Evolutionary conservation across 345 rosid genomes (phyloP), one percentile per base, ranked within the genome.

Genomic region (Ceriops decandra): DNA sequence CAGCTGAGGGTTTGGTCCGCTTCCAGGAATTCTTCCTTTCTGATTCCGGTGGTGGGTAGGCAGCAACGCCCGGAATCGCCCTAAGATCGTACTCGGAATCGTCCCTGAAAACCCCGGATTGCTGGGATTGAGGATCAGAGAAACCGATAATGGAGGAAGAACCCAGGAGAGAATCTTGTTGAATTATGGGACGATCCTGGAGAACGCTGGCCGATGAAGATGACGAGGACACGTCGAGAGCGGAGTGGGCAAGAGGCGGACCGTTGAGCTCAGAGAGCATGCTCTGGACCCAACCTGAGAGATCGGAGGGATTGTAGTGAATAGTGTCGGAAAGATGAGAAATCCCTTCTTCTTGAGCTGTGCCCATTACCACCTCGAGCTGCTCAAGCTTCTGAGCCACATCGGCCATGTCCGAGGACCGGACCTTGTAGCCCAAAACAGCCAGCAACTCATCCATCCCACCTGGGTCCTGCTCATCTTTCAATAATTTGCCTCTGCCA

Each of bases 381-480:
- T 68, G 80, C 32, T 77, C 80, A 30, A 77, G 80, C 52, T 72
- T 77, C 13, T 68, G 73, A 22, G 80, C 80, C 13, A 77, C 80
- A 42, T 72, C 76, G 0, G 76, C 80, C 80, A 77, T 77, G 54
- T 77, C 80, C 2, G 80, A 77, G 2, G 80, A 68, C 28, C 58
- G 53, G 13, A 77, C 74, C 33, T 77, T 72, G 71, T 72, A 77
- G 19, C 81, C 81, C 59, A 77, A 20, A 17, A 73, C 76, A 4
- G 73, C 73, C n/a, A 76, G 73, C 28, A 77, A 26, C 35, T 77
- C 81, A 52, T 77, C 81, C 77, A 77, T 69, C 19, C 68, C 77
- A 7, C 82, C 85, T 7, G 83, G 69, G 54, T 81, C 92, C 65
- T 79, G 85, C 21, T 79, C 91, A 17, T 74, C 73, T 51, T 82